Conservation (phyloP, 1,139 yeast species). For the Suhomyces atakaporum region DNA sequence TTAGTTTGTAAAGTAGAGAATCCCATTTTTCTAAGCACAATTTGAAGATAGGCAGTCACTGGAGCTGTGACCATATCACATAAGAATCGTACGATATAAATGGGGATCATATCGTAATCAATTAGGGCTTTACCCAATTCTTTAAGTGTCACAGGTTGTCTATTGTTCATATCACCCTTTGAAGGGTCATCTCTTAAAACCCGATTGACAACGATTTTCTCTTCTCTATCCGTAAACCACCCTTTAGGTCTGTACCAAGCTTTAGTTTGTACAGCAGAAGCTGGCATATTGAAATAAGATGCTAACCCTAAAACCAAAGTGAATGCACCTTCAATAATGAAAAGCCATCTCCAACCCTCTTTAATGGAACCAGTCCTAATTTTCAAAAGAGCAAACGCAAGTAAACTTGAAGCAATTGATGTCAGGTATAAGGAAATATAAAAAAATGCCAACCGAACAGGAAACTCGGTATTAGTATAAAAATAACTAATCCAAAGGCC, state of each 20-base stretch:
- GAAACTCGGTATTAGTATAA: conserved; percentile 28
- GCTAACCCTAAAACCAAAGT: conserved; percentile 31
- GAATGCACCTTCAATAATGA: conserved; percentile 34
- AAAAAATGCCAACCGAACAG: conserved; percentile 27
- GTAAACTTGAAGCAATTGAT: conserved; percentile 22
- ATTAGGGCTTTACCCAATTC: conserved; percentile 22
- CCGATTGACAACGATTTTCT: conserved; percentile 32
- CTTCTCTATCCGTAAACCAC: conserved; percentile 40
- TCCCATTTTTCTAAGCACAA: conserved; percentile 20
- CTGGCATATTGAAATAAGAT: conserved; percentile 35
- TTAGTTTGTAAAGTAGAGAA: conserved; percentile 21
- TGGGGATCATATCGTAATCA: conserved; percentile 28
- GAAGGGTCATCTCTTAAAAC: conserved; percentile 34
- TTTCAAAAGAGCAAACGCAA: conserved; percentile 33
- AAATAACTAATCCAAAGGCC: conserved; percentile 34
- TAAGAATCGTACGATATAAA: conserved; percentile 22
- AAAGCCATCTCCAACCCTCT: conserved; percentile 38
- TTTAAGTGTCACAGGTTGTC: conserved; percentile 26
- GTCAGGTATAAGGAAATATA: conserved; percentile 27
- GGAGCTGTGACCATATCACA: conserved; percentile 18
- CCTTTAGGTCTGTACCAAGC: conserved; percentile 30
- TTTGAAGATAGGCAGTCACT: conserved; percentile 17
- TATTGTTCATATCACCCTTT: conserved; percentile 36
- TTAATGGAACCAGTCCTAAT: conserved; percentile 15
- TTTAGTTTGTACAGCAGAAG: conserved; percentile 33